A percentile compares a stretch with the other conserved stretches of the same genome.
Evolutionary conservation across 345 rosid genomes (phyloP).

Genomic region (Stellera chamaejasme): DNA sequence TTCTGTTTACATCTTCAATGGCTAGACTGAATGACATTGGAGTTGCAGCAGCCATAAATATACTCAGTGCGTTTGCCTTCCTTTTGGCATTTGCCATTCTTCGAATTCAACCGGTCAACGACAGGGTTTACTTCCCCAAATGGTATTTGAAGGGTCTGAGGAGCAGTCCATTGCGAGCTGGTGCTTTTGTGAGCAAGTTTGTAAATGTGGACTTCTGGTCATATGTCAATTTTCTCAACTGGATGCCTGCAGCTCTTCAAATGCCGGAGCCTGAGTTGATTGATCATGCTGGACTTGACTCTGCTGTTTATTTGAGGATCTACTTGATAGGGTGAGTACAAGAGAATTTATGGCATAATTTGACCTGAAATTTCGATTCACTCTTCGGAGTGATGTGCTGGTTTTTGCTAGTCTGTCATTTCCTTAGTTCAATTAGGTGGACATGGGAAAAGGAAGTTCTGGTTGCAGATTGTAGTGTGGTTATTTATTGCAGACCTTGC

Average conservation of each 20-base stretch:
- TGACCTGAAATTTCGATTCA: not conserved
- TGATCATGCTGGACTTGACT: conserved; percentile 88
- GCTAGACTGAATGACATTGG: conserved; percentile 78
- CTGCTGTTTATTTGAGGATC: conserved; percentile 79
- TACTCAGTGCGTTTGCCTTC: conserved; percentile 70
- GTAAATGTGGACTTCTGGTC: conserved; percentile 74
- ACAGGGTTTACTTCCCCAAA: conserved; percentile 90
- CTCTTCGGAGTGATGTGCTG: conserved; percentile 1
- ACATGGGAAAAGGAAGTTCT: too few relatives aligned
- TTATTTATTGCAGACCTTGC: too few relatives aligned
- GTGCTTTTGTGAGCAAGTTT: conserved; percentile 58
- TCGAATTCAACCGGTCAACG: conserved; percentile 84
- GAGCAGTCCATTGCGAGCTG: conserved; percentile 41
- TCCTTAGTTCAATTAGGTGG: not conserved
- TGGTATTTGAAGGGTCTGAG: conserved; percentile 86
- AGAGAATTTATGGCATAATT: too few relatives aligned
- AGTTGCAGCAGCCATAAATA: conserved; percentile 75
- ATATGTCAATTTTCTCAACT: conserved; percentile 59
- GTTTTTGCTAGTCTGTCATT: not conserved
- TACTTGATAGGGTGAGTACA: conserved; percentile 68
- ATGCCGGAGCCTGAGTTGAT: conserved; percentile 94
- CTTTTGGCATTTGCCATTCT: conserved; percentile 68
- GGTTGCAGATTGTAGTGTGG: too few relatives aligned
- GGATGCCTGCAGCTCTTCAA: conserved; percentile 90
- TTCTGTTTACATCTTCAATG: conserved; percentile 16